Evolutionary conservation across 2,329 filamentous ascomycete species (phyloP), one percentile per base, ranked within the genome.

Genomic region (Pseudogymnoascus sp.): DNA sequence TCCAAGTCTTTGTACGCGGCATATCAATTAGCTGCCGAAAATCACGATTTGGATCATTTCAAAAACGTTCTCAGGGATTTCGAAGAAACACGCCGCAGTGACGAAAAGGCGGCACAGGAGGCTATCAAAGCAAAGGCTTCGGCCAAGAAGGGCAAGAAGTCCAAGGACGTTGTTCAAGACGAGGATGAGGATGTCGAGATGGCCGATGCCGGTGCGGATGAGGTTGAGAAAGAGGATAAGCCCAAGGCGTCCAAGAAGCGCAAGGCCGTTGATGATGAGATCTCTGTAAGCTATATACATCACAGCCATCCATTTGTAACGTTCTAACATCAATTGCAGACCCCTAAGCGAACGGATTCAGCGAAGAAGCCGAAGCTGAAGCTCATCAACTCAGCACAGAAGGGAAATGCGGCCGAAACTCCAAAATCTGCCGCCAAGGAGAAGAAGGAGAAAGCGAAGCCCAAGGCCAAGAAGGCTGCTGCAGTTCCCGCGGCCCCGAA

Each of bases 1-100:
- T 84, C 85, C 72, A 96, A 96, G 77, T 81, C 86, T 64, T 79
- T 99, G 5, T 81, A 89, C 72, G 82, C 84, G 45, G 94, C 94
- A 1, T 96, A 92, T 76, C 76, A 86, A 65, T 83, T 97, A 64
- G 93, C 92, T 10, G 81, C 88, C 12, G 87, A 96, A 73, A 82
- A 86, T 61, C 84, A 96, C 69, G 83, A 89, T 62, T 78, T 99
- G 35, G 80, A 88, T 3, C 84, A 90, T 75, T 97, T 92, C 81
- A 96, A 97, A 78, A 81, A 85, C 11, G 80, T 97, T 65, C 81
- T 97, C 63, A 78, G 81, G 41, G 83, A 87, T 67, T 88, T 87
- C 68, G 81, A 86, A 66, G 88, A 91, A 70, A 85, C 83, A 6
- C 83, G 86, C 66, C 81, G 84, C 66, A 78, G 80, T 43, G 84